Percentiles rank a stretch among this genome's conserved stretches.
Conservation (phyloP, 1,139 yeast species). For the Nakaseomyces kungkrabaensis region DNA sequence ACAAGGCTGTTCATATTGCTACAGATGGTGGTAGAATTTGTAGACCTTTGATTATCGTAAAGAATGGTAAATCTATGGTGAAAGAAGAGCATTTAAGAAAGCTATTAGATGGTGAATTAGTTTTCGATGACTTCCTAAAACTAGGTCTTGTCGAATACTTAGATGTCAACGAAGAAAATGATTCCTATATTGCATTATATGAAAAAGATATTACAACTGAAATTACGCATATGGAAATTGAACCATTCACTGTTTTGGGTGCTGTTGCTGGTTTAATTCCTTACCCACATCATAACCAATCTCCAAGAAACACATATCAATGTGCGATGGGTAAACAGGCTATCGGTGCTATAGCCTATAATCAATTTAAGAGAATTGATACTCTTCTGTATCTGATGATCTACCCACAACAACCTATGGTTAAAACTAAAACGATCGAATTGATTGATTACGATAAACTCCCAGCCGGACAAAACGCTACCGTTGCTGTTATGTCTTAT, state of each 20-base stretch:
- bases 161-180: constrained; percentile 97
- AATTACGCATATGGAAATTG: constrained; percentile 89
- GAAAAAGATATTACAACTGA: constrained; percentile 49
- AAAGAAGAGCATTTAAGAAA: constrained; percentile 55
- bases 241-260: constrained; percentile 91
- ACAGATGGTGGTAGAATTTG: constrained; percentile 99
- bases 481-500: constrained; percentile 97
- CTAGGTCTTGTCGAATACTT: constrained; percentile 88
- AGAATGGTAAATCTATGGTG: constrained; percentile 61
- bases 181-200: constrained; percentile 83
- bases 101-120: constrained; percentile 61
- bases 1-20: constrained; percentile 89
- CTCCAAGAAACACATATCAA: constrained; percentile 97
- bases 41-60: constrained; percentile 87
- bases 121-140: constrained; percentile 77
- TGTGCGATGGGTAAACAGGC: constrained; percentile 99
- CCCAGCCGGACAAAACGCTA: constrained; percentile 98
- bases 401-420: constrained; percentile 99
- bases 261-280: constrained; percentile 99
- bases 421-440: constrained; percentile 93
- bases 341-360: constrained; percentile 96
- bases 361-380: constrained; percentile 91
- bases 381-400: constrained; percentile 90
- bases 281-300: constrained; percentile 98
- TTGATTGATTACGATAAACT: constrained; percentile 88